A percentile compares a stretch with the other conserved stretches of the same genome.
Conservation (phyloP, 2,329 filamentous ascomycete genomes). For the Stagonosporopsis vannaccii region DNA sequence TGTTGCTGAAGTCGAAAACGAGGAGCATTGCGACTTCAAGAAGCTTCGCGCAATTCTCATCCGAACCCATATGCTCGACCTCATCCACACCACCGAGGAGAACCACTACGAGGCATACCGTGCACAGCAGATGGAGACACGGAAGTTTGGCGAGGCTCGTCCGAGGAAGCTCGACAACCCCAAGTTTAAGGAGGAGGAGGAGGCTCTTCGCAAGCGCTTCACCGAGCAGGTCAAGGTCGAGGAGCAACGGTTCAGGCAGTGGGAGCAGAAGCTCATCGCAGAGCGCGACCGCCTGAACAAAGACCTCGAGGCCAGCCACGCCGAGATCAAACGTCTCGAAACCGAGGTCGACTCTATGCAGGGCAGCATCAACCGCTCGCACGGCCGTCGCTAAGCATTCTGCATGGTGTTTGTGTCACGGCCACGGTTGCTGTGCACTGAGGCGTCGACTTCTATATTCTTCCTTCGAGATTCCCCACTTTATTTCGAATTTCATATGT, state of each 20-base stretch:
- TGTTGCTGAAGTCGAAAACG: slow-evolving; percentile 99
- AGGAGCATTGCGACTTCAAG: slow-evolving; percentile 99
- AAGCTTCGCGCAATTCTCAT: slow-evolving; percentile 99
- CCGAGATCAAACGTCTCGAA: slow-evolving; percentile 87
- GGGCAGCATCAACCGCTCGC: slow-evolving; percentile 85
- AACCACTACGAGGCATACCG: slow-evolving; percentile 99
- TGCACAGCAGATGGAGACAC: slow-evolving; percentile 99
- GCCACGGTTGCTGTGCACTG: slow-evolving; percentile 23
- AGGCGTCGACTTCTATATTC: slow-evolving; percentile 32
- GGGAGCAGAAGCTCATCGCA: slow-evolving; percentile 99
- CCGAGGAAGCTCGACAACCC: slow-evolving; percentile 99
- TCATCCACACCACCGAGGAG: slow-evolving; percentile 99
- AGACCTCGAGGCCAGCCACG: slow-evolving; percentile 97
- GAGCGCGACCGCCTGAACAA: slow-evolving; percentile 99
- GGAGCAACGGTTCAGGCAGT: slow-evolving; percentile 98
- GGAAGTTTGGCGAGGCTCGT: slow-evolving; percentile 97
- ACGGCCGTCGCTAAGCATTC: slow-evolving; percentile 79
- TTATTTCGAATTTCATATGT: slow-evolving; percentile 48
- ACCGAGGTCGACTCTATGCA: slow-evolving; percentile 93
- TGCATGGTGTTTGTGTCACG: slow-evolving; percentile 16
- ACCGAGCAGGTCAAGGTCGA: slow-evolving; percentile 99
- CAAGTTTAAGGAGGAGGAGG: slow-evolving; percentile 99
- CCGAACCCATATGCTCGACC: slow-evolving; percentile 98
- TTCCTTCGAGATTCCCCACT: slow-evolving; percentile 52
- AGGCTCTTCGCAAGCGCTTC: slow-evolving; percentile 97